Evolutionary conservation across 2,329 filamentous ascomycete species (phyloP), one percentile per base, ranked within the genome.

Genomic region (Emmonsiellopsis sp.): DNA sequence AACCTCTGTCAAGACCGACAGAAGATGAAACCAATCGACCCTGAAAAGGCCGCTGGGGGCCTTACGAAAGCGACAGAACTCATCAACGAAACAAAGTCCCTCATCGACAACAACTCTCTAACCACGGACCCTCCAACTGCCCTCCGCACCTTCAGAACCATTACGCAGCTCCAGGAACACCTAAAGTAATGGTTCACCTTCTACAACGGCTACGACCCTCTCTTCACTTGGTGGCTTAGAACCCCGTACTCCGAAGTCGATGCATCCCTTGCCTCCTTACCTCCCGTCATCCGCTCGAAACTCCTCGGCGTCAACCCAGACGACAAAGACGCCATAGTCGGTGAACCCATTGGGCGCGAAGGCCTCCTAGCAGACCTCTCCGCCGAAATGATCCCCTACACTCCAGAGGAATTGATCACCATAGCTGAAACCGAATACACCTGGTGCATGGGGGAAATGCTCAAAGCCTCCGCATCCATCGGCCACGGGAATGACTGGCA

Each of bases 401-500:
- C 74, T 0, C 80, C 80, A 0, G 77, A 81, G 53, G 76, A 83
- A 60, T 67, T 83, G 2, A 70, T 83, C 42, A 55, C 61, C 0
- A 75, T 82, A 27, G 79, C 74, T 2, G 66, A 77, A 46, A 66
- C 69, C 27, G 76, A 81, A 53, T 82, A 77, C 60, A 61, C 62
- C 2, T 83, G 80, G 79, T 83, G 80, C 60, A 72, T 80, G 51
- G 55, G 43, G 3, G 77, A 83, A 63, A 79, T 83, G 75, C 71
- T 73, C 50, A 71, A 71, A 32, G 78, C 78, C 0, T 73, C 79
- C 0, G 52, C 60, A 2, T 69, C 74, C 33, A 68, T 83, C 32
- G 77, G 76, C 13, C 78, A 74, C 53, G 66, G 66, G 1, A 61
- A 70, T 2, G 60, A 78, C 53, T 83, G 79, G 79, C 75, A 72